Evolutionary conservation across 2,329 filamentous ascomycete genomes (phyloP).

Genomic region (Xylaria sp.): DNA sequence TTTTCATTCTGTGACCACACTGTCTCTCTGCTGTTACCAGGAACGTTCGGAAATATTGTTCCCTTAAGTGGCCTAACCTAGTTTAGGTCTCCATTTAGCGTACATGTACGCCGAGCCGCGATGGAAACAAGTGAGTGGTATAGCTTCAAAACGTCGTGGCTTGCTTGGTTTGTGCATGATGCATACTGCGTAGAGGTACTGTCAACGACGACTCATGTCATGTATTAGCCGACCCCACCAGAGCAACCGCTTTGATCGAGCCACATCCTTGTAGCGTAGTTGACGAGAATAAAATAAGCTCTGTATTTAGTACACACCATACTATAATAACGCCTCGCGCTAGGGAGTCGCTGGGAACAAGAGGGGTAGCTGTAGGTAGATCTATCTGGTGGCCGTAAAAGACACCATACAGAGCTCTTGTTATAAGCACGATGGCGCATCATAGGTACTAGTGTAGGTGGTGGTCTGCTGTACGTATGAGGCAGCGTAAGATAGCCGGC

Average conservation of each 20-base stretch:
- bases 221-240: constrained; percentile 25
- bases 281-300: constrained; percentile 10
- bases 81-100: background rate
- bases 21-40: constrained; percentile 15
- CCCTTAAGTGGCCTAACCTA: background rate
- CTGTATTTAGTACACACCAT: background rate
- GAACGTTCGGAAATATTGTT: background rate
- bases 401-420: constrained; percentile 4
- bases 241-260: constrained; percentile 31
- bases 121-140: background rate
- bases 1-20: constrained; percentile 24
- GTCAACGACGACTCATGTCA: background rate
- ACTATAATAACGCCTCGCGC: background rate
- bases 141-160: constrained; percentile 16
- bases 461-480: too few relatives aligned
- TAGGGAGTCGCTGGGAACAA: constrained; percentile 1
- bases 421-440: background rate
- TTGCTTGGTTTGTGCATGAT: constrained; percentile 30
- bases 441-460: background rate
- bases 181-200: constrained; percentile 10
- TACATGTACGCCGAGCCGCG: constrained; percentile 15
- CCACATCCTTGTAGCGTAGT: constrained; percentile 18
- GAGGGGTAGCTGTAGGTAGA: constrained; percentile 14
- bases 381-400: background rate
- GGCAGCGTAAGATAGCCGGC: too few relatives aligned